phyloP scores from a whole-genome alignment of 768 basidiomycete genomes.

The Butyriboletus loyo region DNA sequence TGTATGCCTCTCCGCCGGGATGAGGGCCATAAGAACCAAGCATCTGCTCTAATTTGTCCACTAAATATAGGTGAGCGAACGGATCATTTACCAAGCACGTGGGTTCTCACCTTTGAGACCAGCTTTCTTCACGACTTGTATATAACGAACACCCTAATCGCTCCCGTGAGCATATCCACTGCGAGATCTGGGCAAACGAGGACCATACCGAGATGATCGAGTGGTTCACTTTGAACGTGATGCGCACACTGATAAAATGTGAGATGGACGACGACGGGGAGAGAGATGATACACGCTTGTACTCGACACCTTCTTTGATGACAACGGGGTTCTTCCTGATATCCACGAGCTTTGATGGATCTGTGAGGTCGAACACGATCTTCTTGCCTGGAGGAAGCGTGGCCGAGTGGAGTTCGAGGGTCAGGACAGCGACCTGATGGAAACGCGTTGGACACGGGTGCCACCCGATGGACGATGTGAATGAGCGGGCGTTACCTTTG shows the following conservation, averaged over 20 bases:
- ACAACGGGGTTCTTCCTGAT: slow-evolving; percentile 74
- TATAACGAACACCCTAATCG: slow-evolving; percentile 71
- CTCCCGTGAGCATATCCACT: slow-evolving; percentile 20
- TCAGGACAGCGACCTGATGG: slow-evolving; percentile 62
- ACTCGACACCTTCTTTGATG: slow-evolving; percentile 86
- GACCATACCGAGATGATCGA: slow-evolving; percentile 75
- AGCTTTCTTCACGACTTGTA: slow-evolving; percentile 83
- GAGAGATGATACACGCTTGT: slow-evolving; percentile 53
- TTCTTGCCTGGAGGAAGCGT: slow-evolving; percentile 60
- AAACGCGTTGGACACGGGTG: slow-evolving; percentile 22
- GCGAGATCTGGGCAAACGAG: not conserved
- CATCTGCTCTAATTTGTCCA: slow-evolving; percentile 93
- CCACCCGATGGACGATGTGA: slow-evolving; percentile 4
- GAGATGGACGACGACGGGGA: not conserved
- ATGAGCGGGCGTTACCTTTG: slow-evolving; percentile 53
- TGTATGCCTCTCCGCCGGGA: slow-evolving; percentile 60
- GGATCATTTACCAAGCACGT: not conserved
- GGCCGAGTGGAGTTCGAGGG: slow-evolving; percentile 77
- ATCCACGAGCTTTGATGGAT: slow-evolving; percentile 41
- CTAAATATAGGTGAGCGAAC: slow-evolving; percentile 37
- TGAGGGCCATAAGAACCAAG: slow-evolving; percentile 88
- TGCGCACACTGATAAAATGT: slow-evolving; percentile 55
- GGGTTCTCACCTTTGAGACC: slow-evolving; percentile 62
- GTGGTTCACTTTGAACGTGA: slow-evolving; percentile 85
- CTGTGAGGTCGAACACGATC: slow-evolving; percentile 65